Conservation (phyloP, 1,284 basidiomycete species). For the Crocinoboletus sp. region DNA sequence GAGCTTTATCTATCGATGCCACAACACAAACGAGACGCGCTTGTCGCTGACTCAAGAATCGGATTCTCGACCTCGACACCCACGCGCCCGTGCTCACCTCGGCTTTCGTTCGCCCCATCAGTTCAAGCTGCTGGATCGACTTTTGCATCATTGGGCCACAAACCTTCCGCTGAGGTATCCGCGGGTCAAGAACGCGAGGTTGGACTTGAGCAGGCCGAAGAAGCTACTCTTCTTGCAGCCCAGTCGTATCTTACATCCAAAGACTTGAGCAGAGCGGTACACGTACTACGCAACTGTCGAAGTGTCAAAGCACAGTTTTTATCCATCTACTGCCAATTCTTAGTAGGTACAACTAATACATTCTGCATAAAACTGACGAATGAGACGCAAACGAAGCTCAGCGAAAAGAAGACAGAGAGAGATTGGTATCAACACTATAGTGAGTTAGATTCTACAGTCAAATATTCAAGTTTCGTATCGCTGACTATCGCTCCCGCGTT, state of each 20-base stretch:
- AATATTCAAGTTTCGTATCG: neutral
- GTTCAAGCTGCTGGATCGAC: slow-evolving; percentile 23
- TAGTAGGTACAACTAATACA: slow-evolving; percentile 53
- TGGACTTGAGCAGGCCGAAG: slow-evolving; percentile 57
- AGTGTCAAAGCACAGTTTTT: slow-evolving; percentile 78
- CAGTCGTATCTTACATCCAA: slow-evolving; percentile 74
- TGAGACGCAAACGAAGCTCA: slow-evolving; percentile 39
- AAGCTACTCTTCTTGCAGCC: slow-evolving; percentile 66
- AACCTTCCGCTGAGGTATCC: slow-evolving; percentile 22
- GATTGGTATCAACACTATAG: slow-evolving; percentile 74
- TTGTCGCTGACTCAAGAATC: slow-evolving; percentile 16
- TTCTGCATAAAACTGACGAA: neutral
- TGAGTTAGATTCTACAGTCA: slow-evolving; percentile 34
- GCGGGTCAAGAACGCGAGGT: slow-evolving; percentile 35
- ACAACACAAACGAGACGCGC: slow-evolving; percentile 39
- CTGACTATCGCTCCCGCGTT: neutral
- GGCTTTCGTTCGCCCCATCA: slow-evolving; percentile 36
- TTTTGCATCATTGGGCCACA: slow-evolving; percentile 27
- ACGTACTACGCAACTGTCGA: slow-evolving; percentile 57
- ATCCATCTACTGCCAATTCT: slow-evolving; percentile 75
- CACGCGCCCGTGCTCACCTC: slow-evolving; percentile 41
- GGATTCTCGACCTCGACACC: slow-evolving; percentile 52
- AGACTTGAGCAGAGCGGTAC: slow-evolving; percentile 75
- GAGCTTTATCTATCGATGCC: slow-evolving; percentile 66
- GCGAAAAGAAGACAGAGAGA: slow-evolving; percentile 61